Base-by-base conservation (phyloP, 768 basidiomycete species). In the Cystofilobasidium ferigula region DNA sequence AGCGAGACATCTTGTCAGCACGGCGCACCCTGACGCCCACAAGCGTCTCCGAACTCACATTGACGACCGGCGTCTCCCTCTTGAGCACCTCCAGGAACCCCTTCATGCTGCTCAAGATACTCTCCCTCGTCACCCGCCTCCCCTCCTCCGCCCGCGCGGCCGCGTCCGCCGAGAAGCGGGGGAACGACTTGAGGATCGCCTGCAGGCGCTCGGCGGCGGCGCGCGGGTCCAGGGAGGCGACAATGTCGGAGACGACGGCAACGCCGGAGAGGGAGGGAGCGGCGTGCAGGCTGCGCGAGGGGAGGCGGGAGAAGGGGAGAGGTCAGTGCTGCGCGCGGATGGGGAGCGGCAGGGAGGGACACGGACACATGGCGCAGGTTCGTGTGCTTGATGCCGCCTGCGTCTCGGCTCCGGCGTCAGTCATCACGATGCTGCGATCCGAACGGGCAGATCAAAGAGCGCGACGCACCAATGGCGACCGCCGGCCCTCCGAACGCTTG, bases 211-310 rank as follows among this genome's bases (percentile, higher is more conserved):
- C 26, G 24, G 51, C 53, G 14, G 57, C 42, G 0, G 43, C 48
- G 34, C 57, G 56, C 3, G 90, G 89, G 6, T 82, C 77, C 0
- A 67, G 38, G 0, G 88, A 86, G 3, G 84, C 81, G 9, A 88
- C 80, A 64, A 97, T 89, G 53, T 90, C 89, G 26, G 89, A 91
- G 45, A 95, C 86, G 59, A 95, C 82, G 14, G 93, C 93, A 32
- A 95, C 80, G 0, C 93, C 93, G 64, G 89, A 85, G 20, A 94
- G 78, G 1, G 78, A 62, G 62, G 81, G 83, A 0, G 82, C 80
- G 1, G 81, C 80, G 8, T 40, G 57, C 34, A 36, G 34, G 9
- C 34, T 57, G 10, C 36, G 35, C 12, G 9, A 18, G 7, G 2
- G 57, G 18, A 40, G 35, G 58, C 18, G 24, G 67, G 61, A 78